Evolutionary conservation across 495 filamentous ascomycete species (phyloP), one percentile per base, ranked within the genome.

Genomic region (Aeminium ludgeri): DNA sequence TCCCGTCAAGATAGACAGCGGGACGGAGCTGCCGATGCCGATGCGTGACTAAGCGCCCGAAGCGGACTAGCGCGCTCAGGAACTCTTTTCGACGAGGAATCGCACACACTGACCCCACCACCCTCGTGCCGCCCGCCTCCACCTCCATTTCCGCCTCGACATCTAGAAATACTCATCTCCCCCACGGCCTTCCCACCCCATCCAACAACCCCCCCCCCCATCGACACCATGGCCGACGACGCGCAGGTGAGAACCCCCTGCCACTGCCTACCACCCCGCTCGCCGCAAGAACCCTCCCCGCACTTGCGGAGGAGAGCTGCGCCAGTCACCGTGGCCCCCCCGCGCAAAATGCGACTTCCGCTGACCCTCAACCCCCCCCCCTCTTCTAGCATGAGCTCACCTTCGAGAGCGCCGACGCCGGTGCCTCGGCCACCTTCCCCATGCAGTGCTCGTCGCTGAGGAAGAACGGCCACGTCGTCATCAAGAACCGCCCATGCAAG

Each of bases 371-470:
- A 7, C 8, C n/a, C n/a, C 8, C 28, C 25, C 7, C 25, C 53
- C 54, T n/a, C n/a, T n/a, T n/a, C n/a, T n/a, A 89, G 80, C 82
- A 92, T 71, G 79, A 95, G 56, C 70, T 82, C 62, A 82, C 76
- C 60, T 95, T 96, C 69, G 83, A 91, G 53, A 72, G 72, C 64
- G 81, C 77, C 68, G 83, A 91, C 68, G 82, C 91, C 56, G 89
- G 87, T 65, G 86, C 87, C 49, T 96, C 91, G 43, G 58, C 68
- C 61, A 97, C 89, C 59, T 94, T 60, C 70, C 89, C 89, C 53
- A 87, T 91, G 82, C 89, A 99, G 72, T 99, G 89, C 67, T 99
- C 89, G 66, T 87, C 89, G 53, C 75, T 99, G 70, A 77, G 89
- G 57, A 96, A 99, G 86, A 89, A 87, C 77, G 89, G 89, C 53